Conservation (phyloP, 345 rosid species). For the Sisymbrium altissimum region DNA sequence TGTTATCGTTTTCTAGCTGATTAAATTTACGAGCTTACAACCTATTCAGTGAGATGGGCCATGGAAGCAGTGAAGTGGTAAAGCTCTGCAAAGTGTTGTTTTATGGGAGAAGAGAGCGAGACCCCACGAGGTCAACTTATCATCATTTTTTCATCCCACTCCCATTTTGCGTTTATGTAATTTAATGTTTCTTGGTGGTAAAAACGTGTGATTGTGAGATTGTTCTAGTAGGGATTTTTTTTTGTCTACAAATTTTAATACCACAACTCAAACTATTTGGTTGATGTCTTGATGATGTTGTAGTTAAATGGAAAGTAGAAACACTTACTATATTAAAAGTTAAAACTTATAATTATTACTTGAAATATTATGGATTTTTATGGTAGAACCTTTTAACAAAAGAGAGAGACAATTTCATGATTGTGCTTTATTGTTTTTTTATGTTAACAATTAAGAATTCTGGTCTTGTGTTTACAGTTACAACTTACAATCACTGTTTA, state of each 20-base stretch:
- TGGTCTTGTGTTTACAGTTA: constrained; percentile 23
- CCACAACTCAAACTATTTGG: background rate
- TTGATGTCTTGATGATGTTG: no score
- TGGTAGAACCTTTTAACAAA: background rate
- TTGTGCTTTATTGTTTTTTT: background rate
- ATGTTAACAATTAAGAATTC: background rate
- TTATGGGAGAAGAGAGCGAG: constrained; percentile 1
- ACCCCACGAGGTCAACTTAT: background rate
- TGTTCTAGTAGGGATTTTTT: background rate
- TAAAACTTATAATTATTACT: no score
- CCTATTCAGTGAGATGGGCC: constrained; percentile 18
- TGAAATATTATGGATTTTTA: no score
- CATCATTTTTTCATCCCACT: constrained; percentile 17
- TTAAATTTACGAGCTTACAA: background rate
- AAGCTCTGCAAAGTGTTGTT: background rate
- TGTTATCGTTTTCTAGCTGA: background rate
- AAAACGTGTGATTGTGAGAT: background rate
- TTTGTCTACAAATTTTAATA: background rate
- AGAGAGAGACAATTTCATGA: background rate
- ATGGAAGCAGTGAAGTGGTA: background rate
- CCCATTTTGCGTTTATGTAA: background rate
- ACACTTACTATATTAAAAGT: no score
- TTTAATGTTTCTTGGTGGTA: background rate
- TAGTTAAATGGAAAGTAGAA: no score
- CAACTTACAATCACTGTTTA: constrained; percentile 13